A percentile compares a stretch with the other conserved stretches of the same genome.
These are phyloP conservation scores for Avena eriantha DNA, from an alignment of 176 grass and related monocot genomes.

Conservation along the genomic window DNA sequence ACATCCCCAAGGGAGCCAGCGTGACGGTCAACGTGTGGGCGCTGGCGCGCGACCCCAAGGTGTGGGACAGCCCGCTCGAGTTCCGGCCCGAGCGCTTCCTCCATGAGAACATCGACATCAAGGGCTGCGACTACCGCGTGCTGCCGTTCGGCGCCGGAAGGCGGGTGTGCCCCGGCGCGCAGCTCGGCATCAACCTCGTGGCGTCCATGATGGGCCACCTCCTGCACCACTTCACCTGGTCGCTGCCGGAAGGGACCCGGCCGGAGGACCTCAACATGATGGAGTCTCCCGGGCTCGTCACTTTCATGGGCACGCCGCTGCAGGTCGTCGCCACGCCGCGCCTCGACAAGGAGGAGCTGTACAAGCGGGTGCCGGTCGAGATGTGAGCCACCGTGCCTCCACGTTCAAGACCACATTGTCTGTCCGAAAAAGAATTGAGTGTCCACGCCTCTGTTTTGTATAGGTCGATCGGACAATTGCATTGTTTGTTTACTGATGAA, in stretches of 20 bases:
- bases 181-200: conserved; percentile 11
- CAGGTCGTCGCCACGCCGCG: conserved; percentile 12
- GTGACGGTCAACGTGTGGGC: conserved; percentile 59
- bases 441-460: neutral
- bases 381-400: neutral
- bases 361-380: neutral
- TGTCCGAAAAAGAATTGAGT: neutral
- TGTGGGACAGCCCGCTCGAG: conserved; percentile 59
- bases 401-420: neutral
- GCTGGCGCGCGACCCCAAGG: conserved; percentile 47
- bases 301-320: conserved; percentile 17
- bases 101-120: conserved; percentile 56
- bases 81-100: conserved; percentile 55
- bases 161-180: conserved; percentile 46
- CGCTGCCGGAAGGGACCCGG: neutral
- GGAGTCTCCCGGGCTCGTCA: neutral
- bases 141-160: conserved; percentile 60
- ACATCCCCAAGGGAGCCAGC: conserved; percentile 57
- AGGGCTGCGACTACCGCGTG: conserved; percentile 62
- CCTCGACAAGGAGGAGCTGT: conserved; percentile 1
- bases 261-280: neutral
- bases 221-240: conserved; percentile 13
- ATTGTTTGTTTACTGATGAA: neutral
- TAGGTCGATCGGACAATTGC: neutral
- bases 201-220: conserved; percentile 14